These are phyloP conservation scores for Lanzia echinophila DNA, from an alignment of 2,329 filamentous ascomycete genomes.

Conservation along the genomic window DNA sequence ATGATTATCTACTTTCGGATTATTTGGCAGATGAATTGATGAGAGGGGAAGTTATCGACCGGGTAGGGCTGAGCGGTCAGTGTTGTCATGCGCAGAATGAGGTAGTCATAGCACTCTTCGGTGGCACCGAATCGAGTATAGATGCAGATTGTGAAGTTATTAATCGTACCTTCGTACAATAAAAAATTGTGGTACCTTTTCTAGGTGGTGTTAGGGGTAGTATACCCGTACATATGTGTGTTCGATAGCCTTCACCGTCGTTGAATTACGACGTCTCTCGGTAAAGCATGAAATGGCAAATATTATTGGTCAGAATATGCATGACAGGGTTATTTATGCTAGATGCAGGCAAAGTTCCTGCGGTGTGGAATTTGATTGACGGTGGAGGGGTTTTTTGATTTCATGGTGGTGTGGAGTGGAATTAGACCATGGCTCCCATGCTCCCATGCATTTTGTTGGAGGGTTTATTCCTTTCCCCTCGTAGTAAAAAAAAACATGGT, in stretches of 20 bases:
- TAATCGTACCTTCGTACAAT: background rate
- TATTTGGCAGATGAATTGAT: conserved; percentile 5
- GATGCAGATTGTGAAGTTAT: background rate
- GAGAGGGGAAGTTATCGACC: conserved; percentile 9
- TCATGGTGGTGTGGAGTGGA: conserved; percentile 7
- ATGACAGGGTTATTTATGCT: conserved; percentile 5
- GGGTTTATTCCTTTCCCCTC: background rate
- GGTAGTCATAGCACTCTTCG: conserved; percentile 5
- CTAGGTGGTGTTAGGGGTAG: background rate
- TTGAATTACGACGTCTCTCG: conserved; percentile 9
- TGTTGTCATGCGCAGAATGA: conserved; percentile 11
- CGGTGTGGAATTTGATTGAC: conserved; percentile 13
- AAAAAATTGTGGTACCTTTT: background rate
- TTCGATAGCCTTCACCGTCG: conserved; percentile 12
- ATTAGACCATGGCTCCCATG: background rate
- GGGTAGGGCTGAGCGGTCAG: conserved; percentile 22
- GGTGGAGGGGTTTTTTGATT: conserved; percentile 8
- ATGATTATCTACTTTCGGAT: background rate
- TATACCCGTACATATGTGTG: background rate
- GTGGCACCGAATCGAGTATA: no score
- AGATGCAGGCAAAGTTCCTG: conserved; percentile 12
- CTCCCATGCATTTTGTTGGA: background rate
- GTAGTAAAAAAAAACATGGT: background rate
- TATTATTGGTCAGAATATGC: conserved; percentile 8
- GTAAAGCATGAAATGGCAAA: conserved; percentile 5